These are phyloP conservation scores for Vinca major DNA, from an alignment of 305 asterid genomes.

Conservation along the genomic window DNA sequence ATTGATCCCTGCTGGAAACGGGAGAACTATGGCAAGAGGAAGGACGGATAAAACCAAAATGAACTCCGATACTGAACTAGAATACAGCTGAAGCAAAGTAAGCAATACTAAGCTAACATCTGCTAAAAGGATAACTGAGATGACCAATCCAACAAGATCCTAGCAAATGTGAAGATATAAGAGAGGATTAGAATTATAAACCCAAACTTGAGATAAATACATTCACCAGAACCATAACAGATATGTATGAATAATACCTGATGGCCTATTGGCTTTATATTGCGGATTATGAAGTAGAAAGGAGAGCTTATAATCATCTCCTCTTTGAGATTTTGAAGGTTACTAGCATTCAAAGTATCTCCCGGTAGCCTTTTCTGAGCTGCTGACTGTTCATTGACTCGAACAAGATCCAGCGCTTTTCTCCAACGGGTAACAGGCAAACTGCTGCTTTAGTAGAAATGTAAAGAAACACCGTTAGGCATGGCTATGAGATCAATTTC, in stretches of 20 bases:
- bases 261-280: slow-evolving; percentile 79
- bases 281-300: slow-evolving; percentile 67
- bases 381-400: no score
- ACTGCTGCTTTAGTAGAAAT: no score
- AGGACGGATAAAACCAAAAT: slow-evolving; percentile 75
- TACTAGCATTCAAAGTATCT: slow-evolving; percentile 53
- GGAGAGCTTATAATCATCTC: slow-evolving; percentile 64
- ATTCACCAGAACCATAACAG: no score
- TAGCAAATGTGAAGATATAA: slow-evolving; percentile 7
- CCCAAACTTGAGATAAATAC: no score
- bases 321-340: slow-evolving; percentile 72
- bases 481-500: no score
- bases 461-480: no score
- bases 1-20: slow-evolving; percentile 97
- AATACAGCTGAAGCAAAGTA: slow-evolving; percentile 90
- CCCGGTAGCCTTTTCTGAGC: slow-evolving; percentile 15
- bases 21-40: slow-evolving; percentile 85
- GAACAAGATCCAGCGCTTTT: no score
- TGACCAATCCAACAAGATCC: slow-evolving; percentile 97
- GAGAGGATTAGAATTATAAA: no score
- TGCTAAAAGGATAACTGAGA: slow-evolving; percentile 89
- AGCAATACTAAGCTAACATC: slow-evolving; percentile 97
- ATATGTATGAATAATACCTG: slow-evolving; percentile 38
- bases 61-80: slow-evolving; percentile 74
- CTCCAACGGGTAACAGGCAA: no score